Conservation (phyloP, 2,329 filamentous ascomycete genomes). For the Neopestalotiopsis rosae region DNA sequence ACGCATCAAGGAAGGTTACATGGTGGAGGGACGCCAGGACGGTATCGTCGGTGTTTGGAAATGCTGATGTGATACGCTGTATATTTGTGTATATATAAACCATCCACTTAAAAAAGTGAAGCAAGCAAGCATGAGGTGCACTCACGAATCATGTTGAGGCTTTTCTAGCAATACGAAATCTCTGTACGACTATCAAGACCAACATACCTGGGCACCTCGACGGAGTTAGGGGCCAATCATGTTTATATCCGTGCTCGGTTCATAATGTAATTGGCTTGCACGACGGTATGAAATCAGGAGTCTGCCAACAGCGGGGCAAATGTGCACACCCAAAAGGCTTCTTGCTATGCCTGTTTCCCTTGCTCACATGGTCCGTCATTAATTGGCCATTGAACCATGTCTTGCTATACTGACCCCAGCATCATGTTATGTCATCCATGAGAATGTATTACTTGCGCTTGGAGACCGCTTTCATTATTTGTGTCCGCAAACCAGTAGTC, state of each 20-base stretch:
- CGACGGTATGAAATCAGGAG: not conserved
- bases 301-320: not conserved
- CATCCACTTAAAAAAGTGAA: not conserved
- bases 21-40: conserved; percentile 87
- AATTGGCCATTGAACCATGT: too few relatives aligned
- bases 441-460: too few relatives aligned
- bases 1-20: conserved; percentile 89
- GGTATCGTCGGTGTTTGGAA: conserved; percentile 88
- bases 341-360: too few relatives aligned
- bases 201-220: not conserved
- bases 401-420: too few relatives aligned
- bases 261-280: not conserved
- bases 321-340: too few relatives aligned
- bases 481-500: too few relatives aligned
- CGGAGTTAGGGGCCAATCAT: not conserved
- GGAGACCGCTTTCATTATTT: too few relatives aligned
- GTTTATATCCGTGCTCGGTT: not conserved
- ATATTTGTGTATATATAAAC: not conserved
- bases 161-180: not conserved
- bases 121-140: not conserved
- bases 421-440: too few relatives aligned
- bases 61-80: conserved; percentile 26
- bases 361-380: too few relatives aligned
- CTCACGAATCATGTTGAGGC: not conserved
- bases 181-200: not conserved